Conservation (phyloP, 2,329 filamentous ascomycete species). For the Ascochyta lentis region DNA sequence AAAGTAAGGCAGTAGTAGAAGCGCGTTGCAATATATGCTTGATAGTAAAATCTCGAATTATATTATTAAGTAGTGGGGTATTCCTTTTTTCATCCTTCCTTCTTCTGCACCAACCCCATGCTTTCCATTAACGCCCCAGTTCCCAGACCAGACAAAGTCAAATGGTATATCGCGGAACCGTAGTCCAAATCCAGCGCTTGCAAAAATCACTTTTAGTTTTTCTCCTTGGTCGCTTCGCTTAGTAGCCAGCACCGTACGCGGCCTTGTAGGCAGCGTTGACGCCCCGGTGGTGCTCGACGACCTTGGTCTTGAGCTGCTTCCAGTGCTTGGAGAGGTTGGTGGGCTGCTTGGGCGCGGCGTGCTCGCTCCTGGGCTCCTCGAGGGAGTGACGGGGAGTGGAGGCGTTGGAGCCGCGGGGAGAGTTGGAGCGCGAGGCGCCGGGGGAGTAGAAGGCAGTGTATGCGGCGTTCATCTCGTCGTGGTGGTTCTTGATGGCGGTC, state of each 20-base stretch:
- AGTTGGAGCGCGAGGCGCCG: constrained; percentile 7
- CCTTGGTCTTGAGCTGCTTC: constrained; percentile 35
- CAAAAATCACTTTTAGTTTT: constrained; percentile 15
- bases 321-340: constrained; percentile 35
- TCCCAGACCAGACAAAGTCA: constrained; percentile 13
- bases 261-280: constrained; percentile 33
- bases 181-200: constrained; percentile 20
- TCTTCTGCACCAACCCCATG: not conserved
- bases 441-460: constrained; percentile 38
- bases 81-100: not conserved
- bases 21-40: constrained; percentile 6
- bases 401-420: constrained; percentile 16
- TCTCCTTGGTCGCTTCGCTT: not conserved
- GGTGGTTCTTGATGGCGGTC: constrained; percentile 41
- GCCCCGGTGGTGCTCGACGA: constrained; percentile 40
- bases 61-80: constrained; percentile 15
- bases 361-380: constrained; percentile 23
- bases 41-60: constrained; percentile 17
- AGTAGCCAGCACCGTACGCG: constrained; percentile 19
- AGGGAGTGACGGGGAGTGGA: constrained; percentile 23
- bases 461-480: constrained; percentile 39
- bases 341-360: constrained; percentile 11
- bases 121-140: constrained; percentile 1
- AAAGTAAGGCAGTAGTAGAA: not conserved
- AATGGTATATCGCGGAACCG: constrained; percentile 22